Base-by-base conservation (phyloP, 1,284 basidiomycete species). In the Tilletia horrida region DNA sequence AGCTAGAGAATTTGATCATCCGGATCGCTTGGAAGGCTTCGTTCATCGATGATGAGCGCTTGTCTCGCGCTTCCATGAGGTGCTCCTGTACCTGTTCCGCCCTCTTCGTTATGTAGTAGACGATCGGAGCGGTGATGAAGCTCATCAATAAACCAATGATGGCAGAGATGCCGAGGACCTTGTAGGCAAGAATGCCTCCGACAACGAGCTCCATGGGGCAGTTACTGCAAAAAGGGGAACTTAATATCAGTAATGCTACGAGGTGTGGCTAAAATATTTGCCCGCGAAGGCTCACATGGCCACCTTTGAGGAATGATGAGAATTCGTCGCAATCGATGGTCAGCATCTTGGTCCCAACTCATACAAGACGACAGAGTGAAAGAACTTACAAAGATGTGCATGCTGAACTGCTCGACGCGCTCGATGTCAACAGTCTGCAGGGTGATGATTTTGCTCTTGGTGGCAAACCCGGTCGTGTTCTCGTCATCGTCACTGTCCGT, bases 1-100 rank as follows among this genome's bases (percentile, higher is more conserved):
- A 75, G 18, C 73, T 76, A 29, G 71, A 72, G 59, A 78, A 73
- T 57, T 77, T 78, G 68, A 78, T 71, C 66, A 78, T 74, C 1
- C 73, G 66, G 16, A 78, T 73, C 3, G 74, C 71, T 7, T 63
- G 47, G 48, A 76, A 64, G 23, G 71, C 52, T 45, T 78, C 76
- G 55, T 72, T 76, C 31, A 77, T 66, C 3, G 68, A 45, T 0
- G 67, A 69, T 29, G 72, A 43, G 13, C 75, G 69, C 40, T 67
- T 66, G 65, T 78, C 76, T 7, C 68, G 64, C 14, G 71, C 69
- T 42, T 64, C 66, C 65, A 65, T 69, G 31, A 70, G 57, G 25
- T 42, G 25, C 18, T 67, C 66, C 44, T 75, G 50, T 48, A 71
- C 14, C 42, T 47, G 31, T 23, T 27, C 21, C 9, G n/a, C 18